These are phyloP conservation scores for Zymoseptoria crescenta DNA, from an alignment of 2,329 filamentous ascomycete genomes.

Conservation along the genomic window DNA sequence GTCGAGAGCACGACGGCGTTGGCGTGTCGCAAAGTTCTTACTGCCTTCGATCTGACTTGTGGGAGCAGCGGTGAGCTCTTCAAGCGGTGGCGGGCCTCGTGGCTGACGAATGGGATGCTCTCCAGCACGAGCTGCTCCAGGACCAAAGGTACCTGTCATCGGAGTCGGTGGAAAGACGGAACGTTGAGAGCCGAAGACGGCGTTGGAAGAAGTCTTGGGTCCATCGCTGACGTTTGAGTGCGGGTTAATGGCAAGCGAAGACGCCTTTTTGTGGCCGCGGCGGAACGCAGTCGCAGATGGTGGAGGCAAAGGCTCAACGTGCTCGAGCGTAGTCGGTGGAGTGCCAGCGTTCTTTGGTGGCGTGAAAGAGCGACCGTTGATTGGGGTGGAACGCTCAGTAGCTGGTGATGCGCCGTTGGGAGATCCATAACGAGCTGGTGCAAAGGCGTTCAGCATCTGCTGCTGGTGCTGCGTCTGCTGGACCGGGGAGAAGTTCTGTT, in stretches of 20 bases:
- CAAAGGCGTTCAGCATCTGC: slow-evolving; percentile 18
- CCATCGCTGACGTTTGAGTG: slow-evolving; percentile 51
- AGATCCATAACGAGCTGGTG: slow-evolving; percentile 16
- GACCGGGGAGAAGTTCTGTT: slow-evolving; percentile 23
- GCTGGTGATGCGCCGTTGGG: slow-evolving; percentile 62
- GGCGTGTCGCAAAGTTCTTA: slow-evolving; percentile 91
- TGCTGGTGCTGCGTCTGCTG: slow-evolving; percentile 14
- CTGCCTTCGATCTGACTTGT: slow-evolving; percentile 91
- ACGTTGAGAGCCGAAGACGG: slow-evolving; percentile 39
- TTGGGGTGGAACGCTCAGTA: slow-evolving; percentile 42
- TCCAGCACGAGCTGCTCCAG: slow-evolving; percentile 84
- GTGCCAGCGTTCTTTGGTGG: slow-evolving; percentile 58
- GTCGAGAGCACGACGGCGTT: slow-evolving; percentile 83
- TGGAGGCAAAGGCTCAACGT: slow-evolving; percentile 67
- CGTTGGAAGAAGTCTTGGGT: slow-evolving; percentile 61
- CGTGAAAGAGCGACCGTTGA: slow-evolving; percentile 54
- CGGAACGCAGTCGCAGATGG: slow-evolving; percentile 89
- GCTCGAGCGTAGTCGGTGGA: slow-evolving; percentile 49
- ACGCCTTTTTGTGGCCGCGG: slow-evolving; percentile 82
- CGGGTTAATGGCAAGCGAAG: slow-evolving; percentile 58
- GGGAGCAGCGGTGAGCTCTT: slow-evolving; percentile 82
- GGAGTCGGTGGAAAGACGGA: slow-evolving; percentile 65
- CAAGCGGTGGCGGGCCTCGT: slow-evolving; percentile 80
- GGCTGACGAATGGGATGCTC: slow-evolving; percentile 93
- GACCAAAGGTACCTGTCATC: slow-evolving; percentile 77